A percentile compares a stretch with the other conserved stretches of the same genome.
Evolutionary conservation across 345 rosid species (phyloP).

Genomic region (Anastatica hierochuntica): DNA sequence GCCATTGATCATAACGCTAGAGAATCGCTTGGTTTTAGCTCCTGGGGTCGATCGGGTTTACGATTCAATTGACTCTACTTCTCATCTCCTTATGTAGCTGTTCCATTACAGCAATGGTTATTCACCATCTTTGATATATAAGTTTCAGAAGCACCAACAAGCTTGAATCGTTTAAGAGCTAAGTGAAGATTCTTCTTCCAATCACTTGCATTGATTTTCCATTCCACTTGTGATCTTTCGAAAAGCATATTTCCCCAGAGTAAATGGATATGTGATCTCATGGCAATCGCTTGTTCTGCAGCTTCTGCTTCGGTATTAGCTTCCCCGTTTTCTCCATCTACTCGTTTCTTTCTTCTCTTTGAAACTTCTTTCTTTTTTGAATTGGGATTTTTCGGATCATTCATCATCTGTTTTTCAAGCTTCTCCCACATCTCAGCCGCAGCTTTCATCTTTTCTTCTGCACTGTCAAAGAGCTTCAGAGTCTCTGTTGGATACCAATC

Average conservation of each 20-base stretch:
- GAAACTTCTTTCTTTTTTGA: conserved; percentile 69
- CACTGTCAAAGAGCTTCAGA: conserved; percentile 60
- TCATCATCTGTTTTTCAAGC: conserved; percentile 68
- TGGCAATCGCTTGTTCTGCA: conserved; percentile 87
- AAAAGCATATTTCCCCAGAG: conserved; percentile 98
- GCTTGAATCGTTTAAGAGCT: conserved; percentile 77
- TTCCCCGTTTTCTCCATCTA: conserved; percentile 29
- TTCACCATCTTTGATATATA: conserved; percentile 68
- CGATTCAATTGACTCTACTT: conserved; percentile 23
- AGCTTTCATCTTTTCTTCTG: conserved; percentile 84
- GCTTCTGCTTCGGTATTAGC: conserved; percentile 63
- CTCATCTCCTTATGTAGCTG: conserved; percentile 35
- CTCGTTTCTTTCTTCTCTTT: conserved; percentile 71
- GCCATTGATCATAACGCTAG: too few species aligned
- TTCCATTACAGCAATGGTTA: conserved; percentile 72
- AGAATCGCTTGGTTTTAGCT: background rate
- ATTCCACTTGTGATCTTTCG: conserved; percentile 92
- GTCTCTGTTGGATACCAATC: conserved; percentile 77
- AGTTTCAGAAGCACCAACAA: conserved; percentile 84
- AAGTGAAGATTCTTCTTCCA: conserved; percentile 75
- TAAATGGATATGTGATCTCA: conserved; percentile 97
- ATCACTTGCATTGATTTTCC: conserved; percentile 61
- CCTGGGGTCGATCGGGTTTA: background rate
- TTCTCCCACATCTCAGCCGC: conserved; percentile 98
- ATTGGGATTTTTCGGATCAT: conserved; percentile 63